A percentile compares a stretch with the other conserved stretches of the same genome.
These are phyloP conservation scores for Aristolochia fimbriata DNA, from an alignment of 164 flowering plant genomes.

Conservation along the genomic window DNA sequence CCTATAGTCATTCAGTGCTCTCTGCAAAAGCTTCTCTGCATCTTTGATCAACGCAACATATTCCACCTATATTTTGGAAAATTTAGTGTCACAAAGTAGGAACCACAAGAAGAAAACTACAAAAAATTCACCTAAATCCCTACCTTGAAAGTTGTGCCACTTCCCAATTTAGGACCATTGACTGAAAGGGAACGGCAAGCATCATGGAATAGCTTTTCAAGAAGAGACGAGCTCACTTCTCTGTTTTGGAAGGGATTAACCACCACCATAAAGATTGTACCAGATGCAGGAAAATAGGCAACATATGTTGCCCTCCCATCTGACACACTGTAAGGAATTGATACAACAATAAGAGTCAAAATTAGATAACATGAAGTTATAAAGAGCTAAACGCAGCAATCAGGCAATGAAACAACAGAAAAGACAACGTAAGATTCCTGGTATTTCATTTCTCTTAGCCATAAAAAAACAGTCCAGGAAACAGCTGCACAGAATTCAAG, in stretches of 20 bases:
- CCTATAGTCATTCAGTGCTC: conserved; percentile 62
- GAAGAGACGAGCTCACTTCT: conserved; percentile 57
- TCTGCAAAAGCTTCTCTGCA: conserved; percentile 71
- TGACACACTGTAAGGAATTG: conserved; percentile 43
- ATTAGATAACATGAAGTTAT: no score
- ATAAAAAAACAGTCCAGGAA: no score
- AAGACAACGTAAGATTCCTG: not conserved
- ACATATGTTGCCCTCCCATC: conserved; percentile 77
- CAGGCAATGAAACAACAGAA: not conserved
- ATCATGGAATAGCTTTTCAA: conserved; percentile 74
- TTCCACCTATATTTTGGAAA: conserved; percentile 42
- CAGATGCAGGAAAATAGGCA: conserved; percentile 56
- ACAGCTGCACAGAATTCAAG: no score
- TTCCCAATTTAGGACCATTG: conserved; percentile 30
- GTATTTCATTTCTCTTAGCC: no score
- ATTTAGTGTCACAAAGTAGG: not conserved
- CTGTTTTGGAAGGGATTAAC: conserved; percentile 80
- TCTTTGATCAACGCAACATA: conserved; percentile 65
- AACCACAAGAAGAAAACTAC: not conserved
- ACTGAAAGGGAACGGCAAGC: conserved; percentile 61
- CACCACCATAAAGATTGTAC: conserved; percentile 49
- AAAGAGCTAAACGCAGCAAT: no score
- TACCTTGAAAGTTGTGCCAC: conserved; percentile 59
- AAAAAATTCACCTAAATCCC: not conserved
- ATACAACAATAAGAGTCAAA: no score